Conservation (phyloP, 331 rosid species). For the Stylosanthes scabra region DNA sequence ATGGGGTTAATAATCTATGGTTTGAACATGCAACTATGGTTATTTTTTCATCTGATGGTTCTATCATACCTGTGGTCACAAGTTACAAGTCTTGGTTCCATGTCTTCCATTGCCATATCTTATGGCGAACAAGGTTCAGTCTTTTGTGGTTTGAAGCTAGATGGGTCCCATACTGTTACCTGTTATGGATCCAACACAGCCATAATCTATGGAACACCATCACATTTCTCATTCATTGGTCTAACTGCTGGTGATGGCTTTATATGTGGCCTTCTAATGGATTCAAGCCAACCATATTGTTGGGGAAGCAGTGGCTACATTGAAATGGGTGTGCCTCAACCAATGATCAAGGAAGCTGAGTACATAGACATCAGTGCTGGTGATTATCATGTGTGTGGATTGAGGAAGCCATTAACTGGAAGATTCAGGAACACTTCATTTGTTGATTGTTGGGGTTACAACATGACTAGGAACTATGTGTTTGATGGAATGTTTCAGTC, state of each 20-base stretch:
- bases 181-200: slow-evolving; percentile 86
- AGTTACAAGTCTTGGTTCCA: slow-evolving; percentile 77
- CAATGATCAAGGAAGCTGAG: slow-evolving; percentile 63
- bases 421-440: slow-evolving; percentile 63
- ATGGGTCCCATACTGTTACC: slow-evolving; percentile 77
- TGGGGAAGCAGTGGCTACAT: slow-evolving; percentile 84
- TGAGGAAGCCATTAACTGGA: slow-evolving; percentile 78
- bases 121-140: slow-evolving; percentile 86
- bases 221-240: slow-evolving; percentile 64
- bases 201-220: slow-evolving; percentile 68
- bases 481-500: slow-evolving; percentile 81
- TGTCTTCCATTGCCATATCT: slow-evolving; percentile 82
- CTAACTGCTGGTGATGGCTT: slow-evolving; percentile 84
- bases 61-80: slow-evolving; percentile 48
- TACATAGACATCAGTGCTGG: slow-evolving; percentile 86
- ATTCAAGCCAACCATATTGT: slow-evolving; percentile 76
- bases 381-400: slow-evolving; percentile 81
- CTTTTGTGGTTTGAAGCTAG: slow-evolving; percentile 74
- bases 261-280: slow-evolving; percentile 80
- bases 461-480: slow-evolving; percentile 79
- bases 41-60: slow-evolving; percentile 37
- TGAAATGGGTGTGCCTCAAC: slow-evolving; percentile 87
- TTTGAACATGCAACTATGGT: slow-evolving; percentile 43
- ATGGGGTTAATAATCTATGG: slow-evolving; percentile 39
- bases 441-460: slow-evolving; percentile 96